phyloP scores from a whole-genome alignment of 208 protist species.

The Leishmania tropica region DNA sequence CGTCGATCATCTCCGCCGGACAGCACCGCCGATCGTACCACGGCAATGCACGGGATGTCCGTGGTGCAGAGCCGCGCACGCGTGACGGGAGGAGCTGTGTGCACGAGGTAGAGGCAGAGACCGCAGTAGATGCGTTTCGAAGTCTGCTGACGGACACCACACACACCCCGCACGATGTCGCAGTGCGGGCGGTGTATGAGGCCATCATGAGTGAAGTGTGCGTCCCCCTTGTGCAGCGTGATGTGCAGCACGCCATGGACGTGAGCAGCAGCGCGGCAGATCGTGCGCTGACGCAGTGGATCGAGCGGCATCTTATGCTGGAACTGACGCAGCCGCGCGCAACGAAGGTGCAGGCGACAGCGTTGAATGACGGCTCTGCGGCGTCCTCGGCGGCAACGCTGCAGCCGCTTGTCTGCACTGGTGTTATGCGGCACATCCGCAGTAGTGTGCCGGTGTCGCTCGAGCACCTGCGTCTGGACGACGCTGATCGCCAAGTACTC shows the following conservation, averaged over 20 bases:
- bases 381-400: not conserved
- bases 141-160: conserved; percentile 33
- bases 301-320: conserved; percentile 29
- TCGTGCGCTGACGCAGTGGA: conserved; percentile 48
- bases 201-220: conserved; percentile 36
- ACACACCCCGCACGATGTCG: conserved; percentile 32
- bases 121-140: conserved; percentile 5
- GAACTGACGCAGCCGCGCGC: conserved; percentile 7
- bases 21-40: not conserved
- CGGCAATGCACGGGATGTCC: not conserved
- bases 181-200: conserved; percentile 53
- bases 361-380: not conserved
- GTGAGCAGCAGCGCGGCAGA: conserved; percentile 21
- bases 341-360: not conserved
- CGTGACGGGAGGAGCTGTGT: not conserved
- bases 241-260: conserved; percentile 18
- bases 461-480: conserved; percentile 35
- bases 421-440: conserved; percentile 52
- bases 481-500: conserved; percentile 38
- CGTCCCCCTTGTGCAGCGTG: conserved; percentile 18
- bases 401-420: conserved; percentile 20
- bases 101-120: not conserved
- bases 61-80: not conserved
- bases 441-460: conserved; percentile 34
- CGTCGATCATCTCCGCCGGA: conserved; percentile 2